Conservation (phyloP, 805 yeast species). For the Barnettozyma salicaria region DNA sequence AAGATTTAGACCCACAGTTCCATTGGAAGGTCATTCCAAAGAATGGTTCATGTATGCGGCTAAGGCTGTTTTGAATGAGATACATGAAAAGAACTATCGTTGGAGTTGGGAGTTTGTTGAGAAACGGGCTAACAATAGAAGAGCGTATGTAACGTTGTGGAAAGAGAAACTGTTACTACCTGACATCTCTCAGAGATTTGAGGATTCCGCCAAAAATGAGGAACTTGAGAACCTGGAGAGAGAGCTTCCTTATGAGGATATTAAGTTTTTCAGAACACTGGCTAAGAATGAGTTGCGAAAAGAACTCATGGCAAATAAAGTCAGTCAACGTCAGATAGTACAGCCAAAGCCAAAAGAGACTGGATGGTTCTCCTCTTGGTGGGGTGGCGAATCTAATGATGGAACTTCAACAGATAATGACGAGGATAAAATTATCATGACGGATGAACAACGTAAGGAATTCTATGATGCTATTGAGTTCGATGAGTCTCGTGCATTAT, state of each 20-base stretch:
- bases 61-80: constrained; percentile 65
- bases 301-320: constrained; percentile 31
- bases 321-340: constrained; percentile 2
- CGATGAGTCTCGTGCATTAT: constrained; percentile 52
- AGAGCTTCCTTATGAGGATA: constrained; percentile 64
- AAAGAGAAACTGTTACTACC: constrained; percentile 43
- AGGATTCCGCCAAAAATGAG: constrained; percentile 32
- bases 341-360: constrained; percentile 14
- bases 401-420: constrained; percentile 23
- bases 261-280: constrained; percentile 76
- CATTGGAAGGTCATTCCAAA: constrained; percentile 52
- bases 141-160: constrained; percentile 62
- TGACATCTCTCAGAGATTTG: constrained; percentile 26
- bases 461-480: constrained; percentile 90
- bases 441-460: constrained; percentile 86
- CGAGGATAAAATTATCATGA: constrained; percentile 44
- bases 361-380: constrained; percentile 78
- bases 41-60: constrained; percentile 85
- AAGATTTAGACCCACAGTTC: constrained; percentile 55
- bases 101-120: constrained; percentile 88
- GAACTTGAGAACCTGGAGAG: constrained; percentile 50
- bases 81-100: constrained; percentile 70
- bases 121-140: constrained; percentile 66
- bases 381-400: constrained; percentile 16
- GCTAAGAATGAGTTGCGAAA: constrained; percentile 63